Evolutionary conservation across 352 stramenopile species (phyloP), one percentile per base, ranked within the genome.

Genomic region (Phytophthora tentaculata): DNA sequence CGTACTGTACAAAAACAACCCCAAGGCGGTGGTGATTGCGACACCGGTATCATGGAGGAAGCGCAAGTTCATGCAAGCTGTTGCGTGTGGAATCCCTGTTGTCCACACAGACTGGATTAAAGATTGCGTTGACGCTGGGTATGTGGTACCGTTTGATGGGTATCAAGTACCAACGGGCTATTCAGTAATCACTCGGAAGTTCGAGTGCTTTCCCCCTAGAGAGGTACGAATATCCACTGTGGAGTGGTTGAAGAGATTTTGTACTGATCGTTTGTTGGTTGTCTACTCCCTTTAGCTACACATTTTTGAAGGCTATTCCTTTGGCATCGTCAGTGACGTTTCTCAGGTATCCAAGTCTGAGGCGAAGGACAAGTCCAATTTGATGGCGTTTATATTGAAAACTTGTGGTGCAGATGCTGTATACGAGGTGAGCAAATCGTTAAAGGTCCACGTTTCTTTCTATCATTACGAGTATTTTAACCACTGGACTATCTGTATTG

Each of bases 71-170:
- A 87, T 92, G 72, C 81, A 86, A 61, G 88, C 88, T 6, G 52
- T 95, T 53, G 83, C 83, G n/a, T 91, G 79, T 61, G 84, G 85
- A n/a, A 91, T 95, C 17, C 84, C 88, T 14, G 83, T 95, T 3
- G 72, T 95, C 17, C 88, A 95, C 67, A 83, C 88, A 0, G 88
- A 94, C 45, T 95, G 88, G 88, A 79, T 95, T 13, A 80, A 86
- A 24, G 74, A 74, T 50, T 94, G 88, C 51, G 82, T 88, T 47
- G 76, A 79, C 37, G 61, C 63, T n/a, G 72, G 69, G 1, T 47
- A 73, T 28, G 59, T 85, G n/a, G 45, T 91, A 39, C 78, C 86
- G 3, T 89, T 94, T 16, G 76, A 90, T 19, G 84, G 88, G 8
- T 95, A 90, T 61, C 79, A 71, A 55, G 77, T 94, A 7, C 86